Base-by-base conservation (phyloP, 306 rosid species). In the Castanospermum australe region DNA sequence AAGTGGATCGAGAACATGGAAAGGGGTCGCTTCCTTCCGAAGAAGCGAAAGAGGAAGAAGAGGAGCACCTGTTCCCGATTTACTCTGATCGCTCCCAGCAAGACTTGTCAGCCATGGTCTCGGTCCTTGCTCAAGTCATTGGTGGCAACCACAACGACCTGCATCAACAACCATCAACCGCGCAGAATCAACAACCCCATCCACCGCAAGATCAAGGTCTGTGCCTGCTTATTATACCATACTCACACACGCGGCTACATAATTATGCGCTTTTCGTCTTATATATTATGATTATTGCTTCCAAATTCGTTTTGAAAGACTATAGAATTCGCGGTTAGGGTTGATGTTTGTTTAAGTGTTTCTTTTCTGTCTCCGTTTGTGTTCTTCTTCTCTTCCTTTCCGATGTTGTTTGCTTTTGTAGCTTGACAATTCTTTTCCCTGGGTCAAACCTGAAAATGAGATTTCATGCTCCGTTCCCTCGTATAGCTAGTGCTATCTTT, bases 61-160 rank as follows among this genome's bases (percentile, higher is more conserved):
- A 81, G 5, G 79, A 73, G 8, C 39, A 76, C 7, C 5, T 61
- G 13, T 92, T 92, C 51, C 97, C 95, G 0, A 28, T 83, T 35
- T 92, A 89, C 83, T 90, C 91, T 1, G 71, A 59, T 15, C 90
- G 88, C 14, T 89, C 97, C 5, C 83, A 89, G 28, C 88, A 88
- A 62, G 97, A 92, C 54, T 84, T n/a, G 79, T 86, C 93, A 0
- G 91, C 77, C 55, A 78, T 92, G 86, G 92, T 92, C 8, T 87
- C 89, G 0, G 93, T 93, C 28, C 85, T 92, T 30, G 66, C 87
- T 79, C 87, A 84, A 78, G 95, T 90, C 51, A 90, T 92, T 25
- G 89, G 85, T 15, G 85, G 87, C 68, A 45, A 30, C 30, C 39
- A 8, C 8, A 60, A 4, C 21, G 24, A 15, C 24, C 21, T 42